Percentiles rank a stretch among this genome's conserved stretches.
Evolutionary conservation across 2,329 filamentous ascomycete genomes (phyloP).

Genomic region (Seiridium unicorne): DNA sequence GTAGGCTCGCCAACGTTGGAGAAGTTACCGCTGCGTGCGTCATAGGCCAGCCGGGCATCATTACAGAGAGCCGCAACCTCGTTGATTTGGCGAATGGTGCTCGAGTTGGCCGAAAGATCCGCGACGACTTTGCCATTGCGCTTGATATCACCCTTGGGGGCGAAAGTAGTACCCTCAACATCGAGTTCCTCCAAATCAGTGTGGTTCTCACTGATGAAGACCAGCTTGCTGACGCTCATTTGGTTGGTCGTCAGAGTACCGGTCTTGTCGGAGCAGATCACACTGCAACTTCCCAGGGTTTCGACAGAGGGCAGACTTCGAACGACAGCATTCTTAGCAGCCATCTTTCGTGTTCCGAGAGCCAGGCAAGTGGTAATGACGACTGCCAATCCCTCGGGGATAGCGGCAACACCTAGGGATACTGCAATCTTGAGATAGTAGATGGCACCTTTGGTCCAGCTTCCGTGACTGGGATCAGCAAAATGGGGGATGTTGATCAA

Average conservation of each 20-base stretch:
- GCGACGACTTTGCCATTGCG: conserved; percentile 65
- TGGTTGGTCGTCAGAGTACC: conserved; percentile 98
- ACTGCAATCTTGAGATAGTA: conserved; percentile 99
- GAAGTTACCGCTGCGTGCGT: conserved; percentile 71
- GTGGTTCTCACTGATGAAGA: conserved; percentile 75
- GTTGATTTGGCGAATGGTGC: conserved; percentile 76
- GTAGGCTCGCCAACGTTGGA: conserved; percentile 91
- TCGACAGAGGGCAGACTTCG: conserved; percentile 95
- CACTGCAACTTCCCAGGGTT: conserved; percentile 96
- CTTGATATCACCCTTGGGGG: conserved; percentile 74
- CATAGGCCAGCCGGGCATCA: conserved; percentile 79
- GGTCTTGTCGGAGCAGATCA: conserved; percentile 99
- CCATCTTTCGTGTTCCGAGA: conserved; percentile 97
- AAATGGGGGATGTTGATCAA: conserved; percentile 98
- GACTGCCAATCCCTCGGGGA: conserved; percentile 94
- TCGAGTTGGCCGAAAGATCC: conserved; percentile 68
- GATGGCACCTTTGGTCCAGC: conserved; percentile 94
- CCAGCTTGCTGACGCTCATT: conserved; percentile 96
- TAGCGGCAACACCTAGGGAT: conserved; percentile 94
- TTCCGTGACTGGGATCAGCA: conserved; percentile 88
- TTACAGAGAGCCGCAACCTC: conserved; percentile 81
- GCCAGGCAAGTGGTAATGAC: conserved; percentile 99
- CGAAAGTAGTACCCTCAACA: conserved; percentile 90
- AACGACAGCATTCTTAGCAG: conserved; percentile 95
- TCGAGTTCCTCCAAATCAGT: conserved; percentile 79